These are phyloP conservation scores for Monosporascus sp. DNA, from an alignment of 2,329 filamentous ascomycete genomes.

Conservation along the genomic window DNA sequence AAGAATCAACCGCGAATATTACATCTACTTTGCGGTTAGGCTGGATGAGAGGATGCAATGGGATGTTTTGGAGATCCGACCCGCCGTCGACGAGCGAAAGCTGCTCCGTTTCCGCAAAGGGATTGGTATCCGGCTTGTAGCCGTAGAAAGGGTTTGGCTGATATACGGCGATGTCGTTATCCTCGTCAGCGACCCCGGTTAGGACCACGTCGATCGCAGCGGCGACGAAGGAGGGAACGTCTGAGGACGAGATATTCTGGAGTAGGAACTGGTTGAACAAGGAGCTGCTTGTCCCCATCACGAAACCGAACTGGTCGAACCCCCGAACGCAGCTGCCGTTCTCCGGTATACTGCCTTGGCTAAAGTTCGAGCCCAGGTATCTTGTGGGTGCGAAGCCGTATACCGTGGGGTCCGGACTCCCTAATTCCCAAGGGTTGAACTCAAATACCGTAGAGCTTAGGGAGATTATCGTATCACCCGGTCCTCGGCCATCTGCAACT, in stretches of 20 bases:
- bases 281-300: slow-evolving; percentile 81
- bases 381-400: slow-evolving; percentile 66
- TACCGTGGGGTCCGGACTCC: slow-evolving; percentile 68
- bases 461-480: slow-evolving; percentile 55
- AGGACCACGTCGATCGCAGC: slow-evolving; percentile 49
- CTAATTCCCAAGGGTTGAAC: slow-evolving; percentile 76
- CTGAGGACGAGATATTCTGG: slow-evolving; percentile 46
- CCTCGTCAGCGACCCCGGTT: slow-evolving; percentile 45
- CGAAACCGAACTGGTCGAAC: slow-evolving; percentile 75
- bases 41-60: slow-evolving; percentile 72
- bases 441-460: slow-evolving; percentile 73
- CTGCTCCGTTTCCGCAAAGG: slow-evolving; percentile 43
- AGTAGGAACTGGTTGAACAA: slow-evolving; percentile 79
- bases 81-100: slow-evolving; percentile 76
- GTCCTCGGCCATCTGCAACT: slow-evolving; percentile 62
- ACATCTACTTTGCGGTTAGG: slow-evolving; percentile 68
- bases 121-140: slow-evolving; percentile 56
- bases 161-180: slow-evolving; percentile 71
- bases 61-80: slow-evolving; percentile 73
- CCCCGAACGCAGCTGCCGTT: slow-evolving; percentile 64
- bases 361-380: slow-evolving; percentile 70
- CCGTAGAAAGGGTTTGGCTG: slow-evolving; percentile 69
- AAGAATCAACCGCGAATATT: slow-evolving; percentile 75
- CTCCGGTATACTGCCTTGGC: slow-evolving; percentile 50
- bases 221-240: slow-evolving; percentile 44